Conservation (phyloP, 2,329 filamentous ascomycete genomes). For the Hypoxylon sp. region DNA sequence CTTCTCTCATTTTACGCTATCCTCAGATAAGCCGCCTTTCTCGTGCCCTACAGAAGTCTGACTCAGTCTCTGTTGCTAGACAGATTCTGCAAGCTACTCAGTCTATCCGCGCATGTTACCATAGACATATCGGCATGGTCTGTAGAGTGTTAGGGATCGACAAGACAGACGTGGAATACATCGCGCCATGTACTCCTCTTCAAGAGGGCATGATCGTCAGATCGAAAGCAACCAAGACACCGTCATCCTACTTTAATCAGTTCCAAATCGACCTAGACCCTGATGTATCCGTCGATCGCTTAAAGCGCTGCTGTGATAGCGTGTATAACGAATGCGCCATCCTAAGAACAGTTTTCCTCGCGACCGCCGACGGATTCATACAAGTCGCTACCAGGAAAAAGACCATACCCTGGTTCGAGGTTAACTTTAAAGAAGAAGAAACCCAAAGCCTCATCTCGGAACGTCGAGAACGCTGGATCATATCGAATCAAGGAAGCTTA, state of each 20-base stretch:
- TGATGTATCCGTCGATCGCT: slow-evolving; percentile 59
- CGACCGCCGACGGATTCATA: slow-evolving; percentile 81
- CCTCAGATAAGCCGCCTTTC: slow-evolving; percentile 66
- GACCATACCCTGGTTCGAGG: slow-evolving; percentile 62
- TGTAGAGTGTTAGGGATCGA: slow-evolving; percentile 68
- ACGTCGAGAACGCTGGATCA: slow-evolving; percentile 67
- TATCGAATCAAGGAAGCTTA: slow-evolving; percentile 65
- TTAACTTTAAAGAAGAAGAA: slow-evolving; percentile 50
- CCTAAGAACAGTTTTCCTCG: slow-evolving; percentile 79
- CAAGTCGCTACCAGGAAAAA: slow-evolving; percentile 74
- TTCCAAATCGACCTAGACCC: slow-evolving; percentile 74
- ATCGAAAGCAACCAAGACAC: slow-evolving; percentile 68
- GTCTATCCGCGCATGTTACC: slow-evolving; percentile 73
- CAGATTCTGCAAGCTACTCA: slow-evolving; percentile 69
- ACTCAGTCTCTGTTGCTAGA: slow-evolving; percentile 34
- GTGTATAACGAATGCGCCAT: slow-evolving; percentile 71
- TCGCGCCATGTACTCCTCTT: slow-evolving; percentile 86
- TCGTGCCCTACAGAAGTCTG: slow-evolving; percentile 52
- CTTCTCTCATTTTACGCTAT: slow-evolving; percentile 78
- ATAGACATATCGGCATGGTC: slow-evolving; percentile 70
- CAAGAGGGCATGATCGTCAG: slow-evolving; percentile 89
- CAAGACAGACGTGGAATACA: slow-evolving; percentile 73
- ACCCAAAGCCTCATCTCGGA: slow-evolving; percentile 56
- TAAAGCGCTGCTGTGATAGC: slow-evolving; percentile 72
- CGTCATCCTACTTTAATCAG: slow-evolving; percentile 80